phyloP scores from a whole-genome alignment of 805 yeast genomes.

The Yarrowia sp. region DNA sequence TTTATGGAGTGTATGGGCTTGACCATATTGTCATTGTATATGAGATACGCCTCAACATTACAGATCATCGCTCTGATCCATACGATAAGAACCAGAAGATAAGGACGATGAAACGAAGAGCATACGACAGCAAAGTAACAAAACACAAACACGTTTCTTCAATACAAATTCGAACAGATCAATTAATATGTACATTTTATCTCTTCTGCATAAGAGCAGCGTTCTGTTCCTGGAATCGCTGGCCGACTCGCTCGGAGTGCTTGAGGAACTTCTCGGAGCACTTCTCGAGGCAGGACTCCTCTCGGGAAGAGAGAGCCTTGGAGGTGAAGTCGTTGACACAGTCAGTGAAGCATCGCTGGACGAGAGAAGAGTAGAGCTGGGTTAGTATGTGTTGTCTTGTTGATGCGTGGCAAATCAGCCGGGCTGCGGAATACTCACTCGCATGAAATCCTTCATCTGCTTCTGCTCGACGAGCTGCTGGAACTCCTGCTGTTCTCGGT shows the following conservation, averaged over 20 bases:
- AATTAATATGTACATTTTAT: constrained; percentile 20
- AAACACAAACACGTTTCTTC: too few species aligned
- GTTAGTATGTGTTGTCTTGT: background rate
- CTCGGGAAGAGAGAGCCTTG: constrained; percentile 77
- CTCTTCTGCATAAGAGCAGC: constrained; percentile 26
- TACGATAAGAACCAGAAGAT: too few species aligned
- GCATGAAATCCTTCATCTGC: constrained; percentile 99
- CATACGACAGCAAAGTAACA: too few species aligned
- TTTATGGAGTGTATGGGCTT: too few species aligned
- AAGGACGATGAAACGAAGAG: too few species aligned
- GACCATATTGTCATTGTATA: too few species aligned
- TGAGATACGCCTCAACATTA: too few species aligned
- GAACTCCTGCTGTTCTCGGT: constrained; percentile 94
- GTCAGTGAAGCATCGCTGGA: constrained; percentile 94
- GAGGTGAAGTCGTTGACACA: constrained; percentile 99
- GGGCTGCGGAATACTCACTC: constrained; percentile 46
- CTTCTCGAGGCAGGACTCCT: constrained; percentile 78
- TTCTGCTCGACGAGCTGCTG: constrained; percentile 93
- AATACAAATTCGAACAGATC: constrained; percentile 7
- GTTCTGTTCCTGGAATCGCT: constrained; percentile 97
- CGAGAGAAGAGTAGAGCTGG: constrained; percentile 80
- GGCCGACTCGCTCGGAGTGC: constrained; percentile 97
- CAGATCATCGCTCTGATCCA: too few species aligned
- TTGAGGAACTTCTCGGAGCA: constrained; percentile 97
- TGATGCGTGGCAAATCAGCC: too few species aligned